Evolutionary conservation across 1,284 basidiomycete species (phyloP).

Genomic region (Rhodotorula sp.): DNA sequence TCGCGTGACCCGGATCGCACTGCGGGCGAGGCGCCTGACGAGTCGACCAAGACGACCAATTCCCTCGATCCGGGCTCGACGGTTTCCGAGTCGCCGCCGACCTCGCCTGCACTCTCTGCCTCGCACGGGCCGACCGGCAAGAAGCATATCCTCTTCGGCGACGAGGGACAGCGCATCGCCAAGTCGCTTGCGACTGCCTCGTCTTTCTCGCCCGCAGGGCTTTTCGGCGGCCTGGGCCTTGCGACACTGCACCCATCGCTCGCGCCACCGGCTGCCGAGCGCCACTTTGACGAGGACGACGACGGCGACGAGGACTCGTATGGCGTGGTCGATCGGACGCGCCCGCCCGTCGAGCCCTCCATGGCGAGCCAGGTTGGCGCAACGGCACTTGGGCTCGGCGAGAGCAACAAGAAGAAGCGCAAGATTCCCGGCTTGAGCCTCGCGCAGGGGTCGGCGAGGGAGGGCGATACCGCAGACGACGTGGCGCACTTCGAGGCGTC

Average conservation of each 20-base stretch:
- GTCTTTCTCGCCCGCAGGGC: constrained; percentile 33
- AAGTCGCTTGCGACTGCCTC: constrained; percentile 31
- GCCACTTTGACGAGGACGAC: constrained; percentile 18
- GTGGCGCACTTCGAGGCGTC: background rate
- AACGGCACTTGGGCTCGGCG: constrained; percentile 16
- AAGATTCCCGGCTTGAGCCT: constrained; percentile 35
- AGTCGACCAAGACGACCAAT: constrained; percentile 13
- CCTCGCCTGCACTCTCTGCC: constrained; percentile 10
- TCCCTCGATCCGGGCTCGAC: constrained; percentile 7
- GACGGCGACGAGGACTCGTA: constrained; percentile 39
- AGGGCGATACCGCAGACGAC: background rate
- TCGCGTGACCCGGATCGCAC: constrained; percentile 7
- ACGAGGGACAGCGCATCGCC: constrained; percentile 26
- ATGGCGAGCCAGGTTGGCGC: constrained; percentile 8
- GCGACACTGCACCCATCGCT: constrained; percentile 29
- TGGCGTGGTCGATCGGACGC: constrained; percentile 29
- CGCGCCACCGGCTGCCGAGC: constrained; percentile 2
- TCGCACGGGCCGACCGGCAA: background rate
- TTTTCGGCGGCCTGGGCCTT: constrained; percentile 35
- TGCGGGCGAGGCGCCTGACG: constrained; percentile 1
- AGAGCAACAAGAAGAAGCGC: constrained; percentile 43
- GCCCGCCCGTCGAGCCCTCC: constrained; percentile 30
- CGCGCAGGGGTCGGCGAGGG: background rate
- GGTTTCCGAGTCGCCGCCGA: constrained; percentile 16
- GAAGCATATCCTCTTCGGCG: constrained; percentile 24